These are phyloP conservation scores for Penicillium angulare DNA, from an alignment of 495 filamentous ascomycete genomes.

Conservation along the genomic window DNA sequence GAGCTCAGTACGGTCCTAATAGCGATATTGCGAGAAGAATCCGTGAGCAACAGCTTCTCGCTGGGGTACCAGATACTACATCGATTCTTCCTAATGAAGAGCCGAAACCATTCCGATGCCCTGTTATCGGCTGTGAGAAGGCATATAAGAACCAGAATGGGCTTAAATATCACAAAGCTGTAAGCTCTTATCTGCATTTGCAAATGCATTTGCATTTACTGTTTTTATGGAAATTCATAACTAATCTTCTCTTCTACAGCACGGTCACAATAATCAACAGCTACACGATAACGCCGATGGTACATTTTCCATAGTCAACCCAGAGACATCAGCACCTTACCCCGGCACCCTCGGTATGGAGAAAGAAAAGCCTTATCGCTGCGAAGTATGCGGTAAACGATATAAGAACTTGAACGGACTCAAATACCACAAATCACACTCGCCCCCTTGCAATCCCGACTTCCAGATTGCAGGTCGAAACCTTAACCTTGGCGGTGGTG, in stretches of 20 bases:
- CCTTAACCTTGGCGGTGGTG: constrained; percentile 43
- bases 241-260: constrained; percentile 43
- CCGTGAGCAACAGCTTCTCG: constrained; percentile 71
- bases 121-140: constrained; percentile 98
- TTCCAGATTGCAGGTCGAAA: constrained; percentile 45
- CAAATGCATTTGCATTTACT: background rate
- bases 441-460: constrained; percentile 65
- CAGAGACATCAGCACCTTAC: constrained; percentile 88
- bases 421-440: constrained; percentile 89
- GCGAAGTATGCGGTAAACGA: constrained; percentile 92
- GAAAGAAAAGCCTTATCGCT: constrained; percentile 98
- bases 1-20: constrained; percentile 71
- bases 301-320: constrained; percentile 97
- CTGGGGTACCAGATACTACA: constrained; percentile 57
- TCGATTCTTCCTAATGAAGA: constrained; percentile 59
- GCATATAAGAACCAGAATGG: constrained; percentile 99
- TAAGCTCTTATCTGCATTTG: constrained; percentile 42
- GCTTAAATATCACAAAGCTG: constrained; percentile 78
- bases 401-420: constrained; percentile 99
- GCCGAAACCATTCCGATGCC: constrained; percentile 94
- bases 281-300: constrained; percentile 94
- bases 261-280: constrained; percentile 95
- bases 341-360: constrained; percentile 98
- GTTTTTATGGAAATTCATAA: no score
- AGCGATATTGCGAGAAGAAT: constrained; percentile 69